Base-by-base conservation (phyloP, 352 stramenopile species). In the Pythium rishiriense region DNA sequence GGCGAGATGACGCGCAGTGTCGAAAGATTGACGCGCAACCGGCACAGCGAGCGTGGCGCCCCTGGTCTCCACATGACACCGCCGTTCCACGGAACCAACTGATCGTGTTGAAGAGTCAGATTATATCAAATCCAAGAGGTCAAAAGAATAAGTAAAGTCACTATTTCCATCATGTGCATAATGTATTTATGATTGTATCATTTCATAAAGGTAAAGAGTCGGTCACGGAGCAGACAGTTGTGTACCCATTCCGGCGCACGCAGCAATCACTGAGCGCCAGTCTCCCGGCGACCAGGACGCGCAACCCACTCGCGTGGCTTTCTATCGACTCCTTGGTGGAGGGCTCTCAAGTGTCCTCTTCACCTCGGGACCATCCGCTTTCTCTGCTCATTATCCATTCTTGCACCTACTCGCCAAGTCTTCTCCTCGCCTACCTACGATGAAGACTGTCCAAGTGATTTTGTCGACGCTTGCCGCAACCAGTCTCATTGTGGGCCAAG, bases 391-490 rank as follows among this genome's bases (percentile, higher is more conserved):
- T 22, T 39, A 17, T 51, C 19, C 9, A 29, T 52, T 52, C 43
- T 37, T 9, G 39, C 52, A 35, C 39, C 10, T 37, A 1, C 41
- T 1, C 33, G 19, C 37, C 31, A 43, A 45, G 8, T n/a, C 35
- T 2, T 22, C 10, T 26, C 24, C 50, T 29, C 26, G 15, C 26
- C 10, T 31, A 1, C 26, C 10, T 31, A 1, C 24, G 12, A 61
- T 63, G 56, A 63, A 63, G 56, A 50, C 25, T 11, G 8, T 0
- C 19, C 56, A 61, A 21, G 10, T 55, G 12, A 21, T 55, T 12
- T 6, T 35, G 8, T 24, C 51, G 0, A 33, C 43, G 2, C 33
- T 53, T 24, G 42, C 56, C 14, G 11, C 26, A 3, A 15, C 49
- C 1, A 46, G 56, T 15, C 39, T 61, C n/a, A 7, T 61, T 0